These are phyloP conservation scores for Spiromastix sp. DNA, from an alignment of 2,329 filamentous ascomycete species.

Conservation along the genomic window DNA sequence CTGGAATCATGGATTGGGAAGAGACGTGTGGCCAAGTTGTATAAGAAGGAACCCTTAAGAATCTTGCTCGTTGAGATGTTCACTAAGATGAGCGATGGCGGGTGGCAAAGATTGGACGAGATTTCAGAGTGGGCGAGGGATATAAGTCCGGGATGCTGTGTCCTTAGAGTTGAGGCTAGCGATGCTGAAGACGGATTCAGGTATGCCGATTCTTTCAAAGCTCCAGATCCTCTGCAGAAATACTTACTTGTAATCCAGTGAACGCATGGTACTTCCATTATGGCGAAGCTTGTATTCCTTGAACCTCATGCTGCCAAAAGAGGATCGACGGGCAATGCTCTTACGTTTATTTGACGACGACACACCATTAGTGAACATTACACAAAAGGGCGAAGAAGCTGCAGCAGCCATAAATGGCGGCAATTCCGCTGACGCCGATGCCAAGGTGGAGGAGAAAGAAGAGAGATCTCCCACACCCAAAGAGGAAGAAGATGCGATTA, in stretches of 20 bases:
- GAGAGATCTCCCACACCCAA: slow-evolving; percentile 11
- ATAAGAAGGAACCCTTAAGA: slow-evolving; percentile 67
- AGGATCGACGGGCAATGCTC: slow-evolving; percentile 87
- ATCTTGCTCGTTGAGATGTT: slow-evolving; percentile 93
- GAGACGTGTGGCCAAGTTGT: slow-evolving; percentile 62
- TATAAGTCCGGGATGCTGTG: slow-evolving; percentile 82
- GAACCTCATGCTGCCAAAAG: slow-evolving; percentile 97
- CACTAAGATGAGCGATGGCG: slow-evolving; percentile 68
- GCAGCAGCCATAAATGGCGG: slow-evolving; percentile 11
- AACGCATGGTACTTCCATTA: slow-evolving; percentile 79
- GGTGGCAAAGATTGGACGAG: slow-evolving; percentile 69
- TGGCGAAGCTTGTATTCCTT: slow-evolving; percentile 89
- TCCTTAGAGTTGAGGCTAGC: slow-evolving; percentile 71
- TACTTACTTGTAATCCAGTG: slow-evolving; percentile 28
- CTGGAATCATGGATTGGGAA: slow-evolving; percentile 82
- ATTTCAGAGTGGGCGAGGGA: slow-evolving; percentile 74
- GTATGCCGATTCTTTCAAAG: slow-evolving; percentile 20
- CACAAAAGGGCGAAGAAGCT: slow-evolving; percentile 18
- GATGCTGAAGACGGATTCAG: slow-evolving; percentile 50
- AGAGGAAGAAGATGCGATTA: slow-evolving; percentile 27
- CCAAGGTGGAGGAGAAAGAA: slow-evolving; percentile 2
- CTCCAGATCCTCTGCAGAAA: slow-evolving; percentile 13
- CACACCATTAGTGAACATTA: slow-evolving; percentile 63
- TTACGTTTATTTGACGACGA: slow-evolving; percentile 85
- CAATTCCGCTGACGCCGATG: slow-evolving; percentile 1